These are phyloP conservation scores for Phylloboletellus chloephorus DNA, from an alignment of 1,284 basidiomycete genomes.

Conservation along the genomic window DNA sequence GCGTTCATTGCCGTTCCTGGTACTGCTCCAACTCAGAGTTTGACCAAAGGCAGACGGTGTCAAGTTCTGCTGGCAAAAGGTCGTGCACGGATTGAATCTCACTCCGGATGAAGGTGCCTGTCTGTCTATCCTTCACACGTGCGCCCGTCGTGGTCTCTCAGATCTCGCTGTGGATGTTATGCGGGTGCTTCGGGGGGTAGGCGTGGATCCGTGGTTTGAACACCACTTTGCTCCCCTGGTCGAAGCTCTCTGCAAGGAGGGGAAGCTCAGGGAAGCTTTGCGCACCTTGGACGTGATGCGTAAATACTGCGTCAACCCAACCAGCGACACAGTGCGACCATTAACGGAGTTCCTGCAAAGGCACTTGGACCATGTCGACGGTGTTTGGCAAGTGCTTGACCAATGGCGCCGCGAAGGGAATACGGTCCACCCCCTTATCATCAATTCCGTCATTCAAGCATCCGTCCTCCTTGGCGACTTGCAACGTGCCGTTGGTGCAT, in stretches of 20 bases:
- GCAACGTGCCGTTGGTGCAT: conserved; percentile 72
- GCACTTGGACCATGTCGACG: conserved; percentile 55
- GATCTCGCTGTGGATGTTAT: conserved; percentile 65
- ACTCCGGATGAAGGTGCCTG: conserved; percentile 73
- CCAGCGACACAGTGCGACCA: conserved; percentile 43
- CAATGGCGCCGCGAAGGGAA: conserved; percentile 50
- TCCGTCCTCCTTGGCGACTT: conserved; percentile 60
- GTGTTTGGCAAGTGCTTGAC: conserved; percentile 61
- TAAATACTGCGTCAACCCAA: conserved; percentile 41
- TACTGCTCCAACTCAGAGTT: conserved; percentile 7
- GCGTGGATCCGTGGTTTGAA: conserved; percentile 50
- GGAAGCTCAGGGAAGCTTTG: conserved; percentile 56
- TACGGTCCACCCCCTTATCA: conserved; percentile 49
- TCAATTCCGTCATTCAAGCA: conserved; percentile 67
- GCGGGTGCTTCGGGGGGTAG: conserved; percentile 44
- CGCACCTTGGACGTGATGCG: conserved; percentile 53
- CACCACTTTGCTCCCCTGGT: conserved; percentile 67
- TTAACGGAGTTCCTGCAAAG: conserved; percentile 48
- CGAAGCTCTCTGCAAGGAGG: conserved; percentile 53
- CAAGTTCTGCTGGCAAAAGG: conserved; percentile 55
- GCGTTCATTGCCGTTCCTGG: conserved; percentile 27
- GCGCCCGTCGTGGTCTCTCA: conserved; percentile 64
- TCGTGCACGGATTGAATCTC: conserved; percentile 47
- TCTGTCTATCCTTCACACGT: conserved; percentile 62
- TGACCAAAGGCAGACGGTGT: conserved; percentile 59